phyloP scores from a whole-genome alignment of 2,329 filamentous ascomycete species.

The Diplodia scrobiculata region DNA sequence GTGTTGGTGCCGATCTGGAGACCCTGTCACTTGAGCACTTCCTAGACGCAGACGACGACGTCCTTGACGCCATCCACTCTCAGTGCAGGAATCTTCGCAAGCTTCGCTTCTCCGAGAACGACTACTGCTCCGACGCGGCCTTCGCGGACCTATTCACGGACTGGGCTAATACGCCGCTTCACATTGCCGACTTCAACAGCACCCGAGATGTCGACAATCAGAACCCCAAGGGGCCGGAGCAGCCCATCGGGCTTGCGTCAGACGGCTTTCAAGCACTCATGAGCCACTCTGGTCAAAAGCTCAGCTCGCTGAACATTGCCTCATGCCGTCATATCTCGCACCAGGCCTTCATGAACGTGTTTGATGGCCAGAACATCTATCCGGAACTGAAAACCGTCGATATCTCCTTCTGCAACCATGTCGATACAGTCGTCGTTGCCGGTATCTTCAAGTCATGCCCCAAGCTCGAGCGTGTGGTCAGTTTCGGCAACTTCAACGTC shows the following conservation, averaged over 20 bases:
- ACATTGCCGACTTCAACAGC: constrained; percentile 72
- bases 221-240: constrained; percentile 63
- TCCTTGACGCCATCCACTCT: constrained; percentile 71
- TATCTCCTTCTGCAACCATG: constrained; percentile 71
- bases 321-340: constrained; percentile 80
- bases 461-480: constrained; percentile 58
- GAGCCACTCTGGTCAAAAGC: constrained; percentile 70
- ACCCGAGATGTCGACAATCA: constrained; percentile 75
- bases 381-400: constrained; percentile 71
- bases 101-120: constrained; percentile 78
- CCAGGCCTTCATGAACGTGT: constrained; percentile 72
- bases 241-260: constrained; percentile 70
- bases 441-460: constrained; percentile 67
- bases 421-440: constrained; percentile 66
- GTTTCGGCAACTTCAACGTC: constrained; percentile 65
- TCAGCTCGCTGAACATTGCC: constrained; percentile 74
- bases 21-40: constrained; percentile 78
- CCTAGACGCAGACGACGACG: constrained; percentile 64
- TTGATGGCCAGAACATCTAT: constrained; percentile 63
- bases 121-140: constrained; percentile 71
- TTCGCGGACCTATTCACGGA: constrained; percentile 71
- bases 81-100: constrained; percentile 71
- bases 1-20: constrained; percentile 66
- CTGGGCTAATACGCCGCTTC: constrained; percentile 74
- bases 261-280: constrained; percentile 79